Evolutionary conservation across 768 basidiomycete species (phyloP).

Genomic region (Boletus rubroflammeus): DNA sequence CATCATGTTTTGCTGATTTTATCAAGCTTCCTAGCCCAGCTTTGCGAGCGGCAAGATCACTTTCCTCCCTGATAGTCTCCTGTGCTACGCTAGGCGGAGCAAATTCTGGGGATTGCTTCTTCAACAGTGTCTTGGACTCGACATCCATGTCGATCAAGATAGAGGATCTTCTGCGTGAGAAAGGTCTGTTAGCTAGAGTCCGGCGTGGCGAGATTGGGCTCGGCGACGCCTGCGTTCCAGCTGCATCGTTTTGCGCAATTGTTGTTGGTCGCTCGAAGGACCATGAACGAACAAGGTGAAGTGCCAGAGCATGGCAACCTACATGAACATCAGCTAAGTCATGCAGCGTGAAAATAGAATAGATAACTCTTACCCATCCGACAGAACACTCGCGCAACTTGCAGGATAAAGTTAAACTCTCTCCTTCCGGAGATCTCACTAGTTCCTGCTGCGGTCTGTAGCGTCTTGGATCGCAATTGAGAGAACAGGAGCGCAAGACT

Average conservation of each 20-base stretch:
- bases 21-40: conserved; percentile 79
- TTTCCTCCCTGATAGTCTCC: conserved; percentile 44
- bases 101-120: conserved; percentile 46
- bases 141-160: conserved; percentile 92
- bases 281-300: conserved; percentile 89
- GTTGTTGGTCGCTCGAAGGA: conserved; percentile 80
- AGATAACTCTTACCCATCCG: conserved; percentile 74
- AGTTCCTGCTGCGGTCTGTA: conserved; percentile 91
- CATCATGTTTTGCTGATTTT: conserved; percentile 88
- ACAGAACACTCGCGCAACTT: conserved; percentile 90
- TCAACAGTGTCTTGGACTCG: conserved; percentile 54
- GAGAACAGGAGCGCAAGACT: conserved; percentile 88
- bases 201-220: conserved; percentile 45
- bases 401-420: conserved; percentile 94
- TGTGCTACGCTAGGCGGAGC: conserved; percentile 16
- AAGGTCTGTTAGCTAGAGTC: conserved; percentile 48
- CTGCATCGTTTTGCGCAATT: conserved; percentile 15
- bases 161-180: conserved; percentile 59
- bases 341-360: background rate
- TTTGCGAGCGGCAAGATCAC: conserved; percentile 61
- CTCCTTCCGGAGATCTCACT: conserved; percentile 83
- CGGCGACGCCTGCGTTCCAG: conserved; percentile 26
- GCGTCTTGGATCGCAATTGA: conserved; percentile 82
- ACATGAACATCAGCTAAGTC: conserved; percentile 7
- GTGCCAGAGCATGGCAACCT: conserved; percentile 93